Conservation (phyloP, 805 yeast genomes). For the Spathaspora hagerdaliae region DNA sequence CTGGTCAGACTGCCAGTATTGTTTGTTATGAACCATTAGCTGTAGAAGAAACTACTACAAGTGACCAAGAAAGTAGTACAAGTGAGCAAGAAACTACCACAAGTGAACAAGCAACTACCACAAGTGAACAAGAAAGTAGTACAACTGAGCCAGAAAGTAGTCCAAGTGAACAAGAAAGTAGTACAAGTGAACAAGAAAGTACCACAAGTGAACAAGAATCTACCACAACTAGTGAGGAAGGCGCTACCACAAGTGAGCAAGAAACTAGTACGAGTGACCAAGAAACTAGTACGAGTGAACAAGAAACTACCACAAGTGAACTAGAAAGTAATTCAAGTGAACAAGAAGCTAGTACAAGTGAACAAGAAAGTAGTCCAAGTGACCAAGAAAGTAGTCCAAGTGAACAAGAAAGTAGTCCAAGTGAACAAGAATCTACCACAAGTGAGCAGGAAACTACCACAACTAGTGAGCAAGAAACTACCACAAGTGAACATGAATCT, state of each 20-base stretch:
- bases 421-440: not conserved
- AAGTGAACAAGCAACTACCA: not conserved
- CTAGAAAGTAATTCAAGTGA: not conserved
- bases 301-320: too few species aligned
- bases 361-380: not conserved
- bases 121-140: not conserved
- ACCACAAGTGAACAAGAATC: too few species aligned
- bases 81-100: not conserved
- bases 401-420: not conserved
- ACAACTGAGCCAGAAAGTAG: too few species aligned
- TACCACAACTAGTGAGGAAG: too few species aligned
- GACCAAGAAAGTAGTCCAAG: not conserved
- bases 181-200: too few species aligned
- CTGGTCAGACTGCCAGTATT: slow-evolving; percentile 16
- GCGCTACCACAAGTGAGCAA: too few species aligned
- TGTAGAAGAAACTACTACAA: not conserved
- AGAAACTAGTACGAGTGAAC: too few species aligned
- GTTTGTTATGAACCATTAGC: slow-evolving; percentile 1
- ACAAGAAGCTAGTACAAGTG: too few species aligned
- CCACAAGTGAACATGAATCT: not conserved
- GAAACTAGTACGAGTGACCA: not conserved
- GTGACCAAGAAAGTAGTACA: not conserved
- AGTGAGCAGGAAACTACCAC: too few species aligned
- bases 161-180: too few species aligned
- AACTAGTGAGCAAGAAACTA: not conserved